Percentiles rank a stretch among this genome's conserved stretches.
Conservation (phyloP, 306 rosid genomes). For the Quercus parvula region DNA sequence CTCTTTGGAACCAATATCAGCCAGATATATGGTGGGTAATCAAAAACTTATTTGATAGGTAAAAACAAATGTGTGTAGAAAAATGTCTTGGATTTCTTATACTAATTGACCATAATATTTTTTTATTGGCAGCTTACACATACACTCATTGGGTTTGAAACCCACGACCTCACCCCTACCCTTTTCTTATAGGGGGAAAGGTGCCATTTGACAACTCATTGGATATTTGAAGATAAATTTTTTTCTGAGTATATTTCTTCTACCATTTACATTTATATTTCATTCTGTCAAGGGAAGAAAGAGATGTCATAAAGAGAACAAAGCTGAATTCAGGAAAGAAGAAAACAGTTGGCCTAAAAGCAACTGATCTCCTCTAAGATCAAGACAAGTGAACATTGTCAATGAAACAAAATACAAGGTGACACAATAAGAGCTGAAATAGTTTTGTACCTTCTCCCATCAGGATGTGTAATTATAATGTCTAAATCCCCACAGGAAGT, state of each 20-base stretch:
- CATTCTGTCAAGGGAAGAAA: background rate
- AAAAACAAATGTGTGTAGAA: too few relatives aligned
- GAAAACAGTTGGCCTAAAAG: background rate
- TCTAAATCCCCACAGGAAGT: conserved; percentile 95
- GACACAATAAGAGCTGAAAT: background rate
- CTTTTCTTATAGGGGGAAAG: too few relatives aligned
- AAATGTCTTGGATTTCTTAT: conserved; percentile 19
- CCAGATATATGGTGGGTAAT: too few relatives aligned
- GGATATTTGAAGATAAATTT: background rate
- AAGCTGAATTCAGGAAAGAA: background rate
- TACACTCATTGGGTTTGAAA: too few relatives aligned
- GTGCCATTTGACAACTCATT: too few relatives aligned
- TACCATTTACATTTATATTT: background rate
- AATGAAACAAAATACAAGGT: background rate
- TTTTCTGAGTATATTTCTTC: background rate
- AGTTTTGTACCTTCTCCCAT: conserved; percentile 66
- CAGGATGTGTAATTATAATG: conserved; percentile 83
- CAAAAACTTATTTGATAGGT: too few relatives aligned
- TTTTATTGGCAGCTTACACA: background rate
- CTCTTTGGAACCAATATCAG: too few relatives aligned
- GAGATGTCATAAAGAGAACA: background rate
- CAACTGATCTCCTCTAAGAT: background rate
- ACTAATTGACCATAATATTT: conserved; percentile 28
- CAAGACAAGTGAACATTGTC: background rate
- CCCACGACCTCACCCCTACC: conserved; percentile 72